Percentiles rank a stretch among this genome's conserved stretches.
These are phyloP conservation scores for Apiospora sp. DNA, from an alignment of 2,329 filamentous ascomycete species.

Conservation along the genomic window DNA sequence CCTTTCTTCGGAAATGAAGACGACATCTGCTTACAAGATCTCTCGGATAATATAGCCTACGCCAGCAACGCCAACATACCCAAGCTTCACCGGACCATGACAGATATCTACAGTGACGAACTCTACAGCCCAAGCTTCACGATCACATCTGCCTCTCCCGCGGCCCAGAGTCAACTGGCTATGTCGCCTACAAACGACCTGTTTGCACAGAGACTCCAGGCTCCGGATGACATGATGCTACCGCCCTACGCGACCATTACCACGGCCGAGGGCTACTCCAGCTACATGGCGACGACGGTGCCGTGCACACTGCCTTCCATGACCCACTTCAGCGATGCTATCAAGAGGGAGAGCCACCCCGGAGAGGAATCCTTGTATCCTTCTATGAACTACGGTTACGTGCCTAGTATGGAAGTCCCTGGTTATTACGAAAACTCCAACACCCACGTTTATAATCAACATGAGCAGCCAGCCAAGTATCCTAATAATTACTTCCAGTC, in stretches of 20 bases:
- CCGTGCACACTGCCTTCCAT: constrained; percentile 70
- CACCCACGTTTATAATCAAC: too few relatives aligned
- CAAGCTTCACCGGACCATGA: constrained; percentile 86
- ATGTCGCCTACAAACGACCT: constrained; percentile 65
- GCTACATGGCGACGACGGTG: constrained; percentile 62
- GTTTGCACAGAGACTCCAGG: constrained; percentile 79
- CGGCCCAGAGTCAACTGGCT: constrained; percentile 52
- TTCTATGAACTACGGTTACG: constrained; percentile 66
- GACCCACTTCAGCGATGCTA: constrained; percentile 67
- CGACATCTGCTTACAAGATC: constrained; percentile 73
- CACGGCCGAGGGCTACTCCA: constrained; percentile 61
- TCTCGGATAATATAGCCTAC: constrained; percentile 62
- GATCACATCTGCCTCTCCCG: constrained; percentile 63
- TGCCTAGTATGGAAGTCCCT: too few relatives aligned
- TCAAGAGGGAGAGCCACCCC: constrained; percentile 70
- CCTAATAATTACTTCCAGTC: too few relatives aligned
- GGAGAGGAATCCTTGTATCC: constrained; percentile 66
- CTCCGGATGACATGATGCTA: too few relatives aligned
- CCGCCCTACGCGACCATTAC: too few relatives aligned
- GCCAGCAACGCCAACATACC: constrained; percentile 58
- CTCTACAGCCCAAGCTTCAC: constrained; percentile 77
- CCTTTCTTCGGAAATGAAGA: constrained; percentile 46
- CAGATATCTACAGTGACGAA: constrained; percentile 84
- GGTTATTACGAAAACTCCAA: too few relatives aligned
- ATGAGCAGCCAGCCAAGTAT: too few relatives aligned